Base-by-base conservation (phyloP, 352 stramenopile species). In the Peronospora destructor region DNA sequence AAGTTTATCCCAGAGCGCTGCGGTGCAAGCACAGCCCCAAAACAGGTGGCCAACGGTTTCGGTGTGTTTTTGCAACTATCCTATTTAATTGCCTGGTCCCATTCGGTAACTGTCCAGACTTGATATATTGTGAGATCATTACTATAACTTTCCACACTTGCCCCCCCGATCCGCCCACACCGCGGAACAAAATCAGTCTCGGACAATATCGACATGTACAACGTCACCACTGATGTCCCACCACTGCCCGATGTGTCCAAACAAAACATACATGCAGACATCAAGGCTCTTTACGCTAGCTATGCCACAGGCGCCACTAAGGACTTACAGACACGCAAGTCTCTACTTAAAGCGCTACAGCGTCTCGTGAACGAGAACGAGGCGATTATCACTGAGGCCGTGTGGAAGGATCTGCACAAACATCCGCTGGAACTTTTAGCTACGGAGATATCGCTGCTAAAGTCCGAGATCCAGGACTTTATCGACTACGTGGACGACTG, bases 401-500 rank as follows among this genome's bases (percentile, higher is more conserved):
- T 87, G 41, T 77, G 66, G 64, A 70, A 75, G 33, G 78, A 89
- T 42, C 53, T 94, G 39, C 73, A 85, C 63, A 85, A 85, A 48
- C 73, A 87, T 55, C 68, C 78, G 36, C 49, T 60, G 51, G 87
- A 96, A 71, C 39, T 68, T 17, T 81, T 70, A 25, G 30, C 58
- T 25, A 75, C 57, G 21, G 85, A 95, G 44, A 46, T 87, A 9
- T 45, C 43, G 23, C 33, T 77, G 25, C 47, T 85, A n/a, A 53
- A 73, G 44, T 35, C 34, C 32, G 85, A 95, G 48, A 66, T 95
- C 42, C 76, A 91, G 49, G 58, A 92, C 5, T 69, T 79, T 35
- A 29, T 91, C n/a, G 76, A 87, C 62, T 81, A 87, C 56, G 47
- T 90, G n/a, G 64, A 66, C 30, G 66, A 84, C 48, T 88, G 78